Evolutionary conservation across 495 filamentous ascomycete species (phyloP).

Genomic region (Umbilicaria muhlenbergii): DNA sequence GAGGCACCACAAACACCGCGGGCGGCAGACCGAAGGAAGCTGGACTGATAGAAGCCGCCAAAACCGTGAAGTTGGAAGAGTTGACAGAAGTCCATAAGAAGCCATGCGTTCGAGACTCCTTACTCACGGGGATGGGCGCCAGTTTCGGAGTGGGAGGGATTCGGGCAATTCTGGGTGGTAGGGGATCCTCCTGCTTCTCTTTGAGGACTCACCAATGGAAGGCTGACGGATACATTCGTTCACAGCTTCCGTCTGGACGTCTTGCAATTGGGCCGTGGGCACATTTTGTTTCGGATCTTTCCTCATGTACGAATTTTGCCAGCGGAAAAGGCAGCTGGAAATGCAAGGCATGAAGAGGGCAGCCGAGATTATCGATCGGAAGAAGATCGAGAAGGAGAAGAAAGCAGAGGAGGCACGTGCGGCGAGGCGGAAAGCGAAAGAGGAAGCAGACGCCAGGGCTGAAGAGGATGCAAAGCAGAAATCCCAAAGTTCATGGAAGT

Average conservation of each 20-base stretch:
- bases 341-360: conserved; percentile 62
- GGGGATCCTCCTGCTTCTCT: conserved; percentile 6
- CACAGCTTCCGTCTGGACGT: conserved; percentile 32
- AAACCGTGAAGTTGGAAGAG: conserved; percentile 50
- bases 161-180: conserved; percentile 62
- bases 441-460: conserved; percentile 19
- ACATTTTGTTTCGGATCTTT: conserved; percentile 48
- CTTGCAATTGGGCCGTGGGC: conserved; percentile 77
- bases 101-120: conserved; percentile 70
- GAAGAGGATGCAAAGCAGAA: conserved; percentile 20
- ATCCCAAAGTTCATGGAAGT: conserved; percentile 29
- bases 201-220: not conserved
- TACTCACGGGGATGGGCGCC: conserved; percentile 66
- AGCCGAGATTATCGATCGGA: conserved; percentile 62
- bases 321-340: conserved; percentile 52
- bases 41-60: conserved; percentile 45
- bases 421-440: conserved; percentile 35
- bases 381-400: conserved; percentile 49
- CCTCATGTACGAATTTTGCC: conserved; percentile 66
- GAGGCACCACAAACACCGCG: conserved; percentile 28
- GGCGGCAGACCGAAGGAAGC: conserved; percentile 29
- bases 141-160: conserved; percentile 61
- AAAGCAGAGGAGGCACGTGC: conserved; percentile 34
- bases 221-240: conserved; percentile 5
- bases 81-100: conserved; percentile 58